Conservation (phyloP, 768 basidiomycete species). For the Russula griseocarnosa region DNA sequence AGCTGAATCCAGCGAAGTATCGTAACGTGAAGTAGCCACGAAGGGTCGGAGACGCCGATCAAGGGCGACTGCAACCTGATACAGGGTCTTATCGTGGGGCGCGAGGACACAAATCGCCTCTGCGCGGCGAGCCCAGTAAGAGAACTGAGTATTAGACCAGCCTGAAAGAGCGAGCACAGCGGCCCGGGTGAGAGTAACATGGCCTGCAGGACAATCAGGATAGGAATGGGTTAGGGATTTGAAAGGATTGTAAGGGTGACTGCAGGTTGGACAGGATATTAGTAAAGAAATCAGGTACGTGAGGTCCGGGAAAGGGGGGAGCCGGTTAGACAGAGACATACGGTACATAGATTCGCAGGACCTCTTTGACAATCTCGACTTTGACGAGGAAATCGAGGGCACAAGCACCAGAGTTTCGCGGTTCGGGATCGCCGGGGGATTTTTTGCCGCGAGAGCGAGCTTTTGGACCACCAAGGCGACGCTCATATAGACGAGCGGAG, state of each 20-base stretch:
- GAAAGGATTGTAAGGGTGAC: constrained; percentile 52
- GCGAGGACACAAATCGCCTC: constrained; percentile 49
- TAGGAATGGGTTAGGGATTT: constrained; percentile 46
- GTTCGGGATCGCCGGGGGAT: constrained; percentile 31
- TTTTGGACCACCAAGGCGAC: constrained; percentile 42
- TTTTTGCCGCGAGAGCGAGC: constrained; percentile 34
- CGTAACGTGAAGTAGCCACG: constrained; percentile 23
- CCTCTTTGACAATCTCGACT: constrained; percentile 50
- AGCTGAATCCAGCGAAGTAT: constrained; percentile 28
- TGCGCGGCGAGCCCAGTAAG: constrained; percentile 50
- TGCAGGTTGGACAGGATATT: constrained; percentile 29
- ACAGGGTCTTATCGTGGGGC: constrained; percentile 40
- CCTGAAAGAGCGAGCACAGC: constrained; percentile 47
- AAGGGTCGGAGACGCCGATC: constrained; percentile 40
- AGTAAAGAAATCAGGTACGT: background rate
- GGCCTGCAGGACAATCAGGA: constrained; percentile 39
- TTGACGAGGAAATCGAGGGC: constrained; percentile 52
- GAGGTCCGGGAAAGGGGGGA: background rate
- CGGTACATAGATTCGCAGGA: constrained; percentile 47
- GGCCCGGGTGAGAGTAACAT: constrained; percentile 46
- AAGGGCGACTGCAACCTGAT: constrained; percentile 41
- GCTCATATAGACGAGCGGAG: constrained; percentile 46
- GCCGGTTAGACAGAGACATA: constrained; percentile 33
- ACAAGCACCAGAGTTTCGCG: constrained; percentile 38
- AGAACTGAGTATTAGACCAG: constrained; percentile 54